Evolutionary conservation across 2,329 filamentous ascomycete species (phyloP), one percentile per base, ranked within the genome.

Genomic region (Bretziella fagacearum): DNA sequence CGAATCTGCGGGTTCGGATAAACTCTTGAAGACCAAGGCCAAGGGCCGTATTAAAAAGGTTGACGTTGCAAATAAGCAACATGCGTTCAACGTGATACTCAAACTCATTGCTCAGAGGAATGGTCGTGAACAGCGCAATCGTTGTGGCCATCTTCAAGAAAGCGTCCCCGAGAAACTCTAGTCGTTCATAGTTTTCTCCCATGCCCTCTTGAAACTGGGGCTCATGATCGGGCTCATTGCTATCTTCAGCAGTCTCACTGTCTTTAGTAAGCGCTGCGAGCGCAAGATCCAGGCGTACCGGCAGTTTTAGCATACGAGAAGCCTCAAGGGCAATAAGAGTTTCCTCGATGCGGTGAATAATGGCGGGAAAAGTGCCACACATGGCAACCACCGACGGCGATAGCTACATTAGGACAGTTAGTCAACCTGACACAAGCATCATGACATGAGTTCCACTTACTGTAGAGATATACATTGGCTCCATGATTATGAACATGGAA

Each of bases 91-190:
- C 83, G 56, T 98, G 91, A 55, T 84, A 91, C 48, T 84, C 77
- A 42, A 79, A 93, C 57, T 98, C 91, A 53, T 85, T 77, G 52
- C 81, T 76, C 41, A 82, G 73, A 0, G 85, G 84, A 17, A 82
- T 77, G 23, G 77, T 70, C 1, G 81, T 80, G 58, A 82, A 96
- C 0, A 93, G 68, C 0, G 86, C 79, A 46, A 98, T 86, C 0
- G 87, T 89, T 0, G 89, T 95, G 8, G 84, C 84, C 79, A 95
- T 89, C 62, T 98, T 98, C 50, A 98, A 69, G 56, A 95, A 94
- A 27, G 81, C 83, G 59, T 98, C 91, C 0, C 91, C 91, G 2
- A 96, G 69, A 51, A 95, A 93, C 56, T 98, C 91, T 0, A 96
- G 70, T 10, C 91, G 75, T 60, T 98, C 91, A 56, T 98, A 98